Evolutionary conservation across 352 stramenopile genomes (phyloP).

Genomic region (Phytopythium cucurbitacearum): DNA sequence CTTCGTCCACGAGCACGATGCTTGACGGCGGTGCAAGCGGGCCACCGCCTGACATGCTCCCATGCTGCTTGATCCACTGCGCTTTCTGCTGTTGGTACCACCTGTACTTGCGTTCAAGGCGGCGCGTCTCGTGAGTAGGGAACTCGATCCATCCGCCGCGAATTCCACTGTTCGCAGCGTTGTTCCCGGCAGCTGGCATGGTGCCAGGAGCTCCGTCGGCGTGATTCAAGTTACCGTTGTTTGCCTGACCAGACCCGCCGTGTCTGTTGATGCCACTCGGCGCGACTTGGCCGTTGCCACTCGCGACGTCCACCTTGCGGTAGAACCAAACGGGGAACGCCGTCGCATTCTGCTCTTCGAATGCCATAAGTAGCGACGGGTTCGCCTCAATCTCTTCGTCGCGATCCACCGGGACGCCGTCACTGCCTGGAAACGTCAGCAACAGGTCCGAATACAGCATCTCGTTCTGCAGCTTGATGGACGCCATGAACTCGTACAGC

Average conservation of each 20-base stretch:
- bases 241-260: background rate
- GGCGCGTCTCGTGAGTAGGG: slow-evolving; percentile 59
- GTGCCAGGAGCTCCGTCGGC: background rate
- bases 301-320: slow-evolving; percentile 48
- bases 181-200: background rate
- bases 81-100: slow-evolving; percentile 59
- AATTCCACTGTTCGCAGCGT: slow-evolving; percentile 1
- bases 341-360: slow-evolving; percentile 48
- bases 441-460: slow-evolving; percentile 75
- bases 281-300: slow-evolving; percentile 24
- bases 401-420: slow-evolving; percentile 38
- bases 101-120: slow-evolving; percentile 61
- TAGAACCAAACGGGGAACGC: slow-evolving; percentile 84
- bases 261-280: slow-evolving; percentile 26
- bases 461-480: slow-evolving; percentile 81
- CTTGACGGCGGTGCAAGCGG: slow-evolving; percentile 32
- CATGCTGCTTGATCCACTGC: slow-evolving; percentile 10
- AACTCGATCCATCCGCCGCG: slow-evolving; percentile 69
- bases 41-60: slow-evolving; percentile 7
- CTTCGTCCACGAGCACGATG: slow-evolving; percentile 79
- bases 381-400: slow-evolving; percentile 37
- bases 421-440: slow-evolving; percentile 39
- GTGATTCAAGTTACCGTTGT: slow-evolving; percentile 4
- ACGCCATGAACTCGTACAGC: slow-evolving; percentile 80
- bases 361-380: slow-evolving; percentile 25